A percentile compares a stretch with the other conserved stretches of the same genome.
Evolutionary conservation across 805 yeast species (phyloP).

Genomic region (Saccharomyces kudriavzevii): DNA sequence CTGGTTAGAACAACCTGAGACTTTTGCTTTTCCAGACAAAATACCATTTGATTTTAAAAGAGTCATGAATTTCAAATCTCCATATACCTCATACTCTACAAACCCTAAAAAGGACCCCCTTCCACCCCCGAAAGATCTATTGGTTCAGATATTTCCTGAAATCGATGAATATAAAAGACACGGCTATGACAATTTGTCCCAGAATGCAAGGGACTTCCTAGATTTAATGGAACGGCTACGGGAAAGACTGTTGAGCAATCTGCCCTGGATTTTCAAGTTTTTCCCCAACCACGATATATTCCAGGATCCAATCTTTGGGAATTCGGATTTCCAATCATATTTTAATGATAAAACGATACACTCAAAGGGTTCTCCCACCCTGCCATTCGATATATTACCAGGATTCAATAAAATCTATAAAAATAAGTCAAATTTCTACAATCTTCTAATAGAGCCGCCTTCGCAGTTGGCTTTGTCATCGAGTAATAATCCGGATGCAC

Average conservation of each 20-base stretch:
- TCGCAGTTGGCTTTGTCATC: neutral
- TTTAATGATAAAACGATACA: constrained; percentile 11
- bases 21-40: constrained; percentile 13
- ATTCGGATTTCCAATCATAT: constrained; percentile 19
- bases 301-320: constrained; percentile 17
- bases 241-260: constrained; percentile 14
- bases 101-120: neutral
- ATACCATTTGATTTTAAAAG: constrained; percentile 21
- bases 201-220: constrained; percentile 15
- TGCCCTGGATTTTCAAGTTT: constrained; percentile 22
- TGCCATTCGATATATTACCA: constrained; percentile 11
- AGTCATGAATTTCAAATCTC: constrained; percentile 16
- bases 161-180: constrained; percentile 18
- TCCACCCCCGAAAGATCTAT: constrained; percentile 10
- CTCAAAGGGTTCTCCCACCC: neutral
- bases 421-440: constrained; percentile 5
- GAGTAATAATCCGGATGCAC: neutral
- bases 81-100: constrained; percentile 5
- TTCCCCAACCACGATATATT: constrained; percentile 29
- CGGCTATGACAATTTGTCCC: constrained; percentile 6
- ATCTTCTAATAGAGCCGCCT: constrained; percentile 11
- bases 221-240: constrained; percentile 19
- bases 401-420: constrained; percentile 4
- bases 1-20: neutral
- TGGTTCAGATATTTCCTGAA: constrained; percentile 27